Base-by-base conservation (phyloP, 2,329 filamentous ascomycete species). In the Neocatenulostroma microsporum region DNA sequence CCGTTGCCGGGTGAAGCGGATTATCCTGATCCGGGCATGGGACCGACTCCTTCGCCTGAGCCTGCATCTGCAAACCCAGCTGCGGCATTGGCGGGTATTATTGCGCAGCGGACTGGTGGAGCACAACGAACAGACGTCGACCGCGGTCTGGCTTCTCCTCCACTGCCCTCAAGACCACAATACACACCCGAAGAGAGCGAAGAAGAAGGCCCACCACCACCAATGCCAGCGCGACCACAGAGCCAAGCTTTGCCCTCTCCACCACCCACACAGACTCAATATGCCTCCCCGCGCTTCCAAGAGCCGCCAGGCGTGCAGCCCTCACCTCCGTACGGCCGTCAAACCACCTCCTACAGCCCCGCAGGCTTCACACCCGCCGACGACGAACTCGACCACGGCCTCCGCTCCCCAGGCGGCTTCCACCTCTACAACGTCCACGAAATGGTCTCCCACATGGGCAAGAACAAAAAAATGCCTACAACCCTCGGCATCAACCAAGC, bases 391-490 rank as follows among this genome's bases (percentile, higher is more conserved):
- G 36, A 46, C 21, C 13, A 15, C 12, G n/a, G 12, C 20, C 19
- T 34, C 12, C 42, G 39, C 20, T 34, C 40, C 26, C 84, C 84
- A 4, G 84, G 84, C 13, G 85, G 84, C 2, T 96, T 88, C 56
- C 88, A 93, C 56, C 72, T 96, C 61, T 96, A 95, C 64, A 95
- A 94, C 53, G 88, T 96, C 53, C 94, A 88, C 57, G 89, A 96
- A 63, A 94, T 94, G 83, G 78, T 94, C 4, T 89, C 87, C n/a
- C 78, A 91, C 29, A 88, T 94, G 78, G 89, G 89, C 39, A 94
- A 94, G 68, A 82, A 84, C 54, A 94, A 94, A 70, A 96, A 96
- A 67, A 91, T 95, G 84, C 87, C 89, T 1, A 94, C 87, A n/a
- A 94, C 85, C 0, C 63, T 96, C 24, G 89, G 89, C n/a, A 82